A percentile compares a stretch with the other conserved stretches of the same genome.
Conservation (phyloP, 805 yeast species). For the Candida schatavii region DNA sequence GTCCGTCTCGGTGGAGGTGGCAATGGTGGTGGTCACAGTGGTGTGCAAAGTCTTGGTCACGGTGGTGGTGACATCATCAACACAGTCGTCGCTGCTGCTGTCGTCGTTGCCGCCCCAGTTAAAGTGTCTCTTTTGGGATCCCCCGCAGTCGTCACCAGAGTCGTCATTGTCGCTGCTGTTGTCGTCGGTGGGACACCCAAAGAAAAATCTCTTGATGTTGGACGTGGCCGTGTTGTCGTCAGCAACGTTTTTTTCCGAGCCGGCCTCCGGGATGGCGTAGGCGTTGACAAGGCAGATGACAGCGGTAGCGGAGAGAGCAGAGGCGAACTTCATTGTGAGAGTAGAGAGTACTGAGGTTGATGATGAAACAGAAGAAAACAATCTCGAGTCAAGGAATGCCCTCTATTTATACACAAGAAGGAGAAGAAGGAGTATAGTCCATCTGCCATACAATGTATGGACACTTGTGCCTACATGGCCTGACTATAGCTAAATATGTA, state of each 20-base stretch:
- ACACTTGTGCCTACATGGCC: no score
- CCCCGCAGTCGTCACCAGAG: not conserved
- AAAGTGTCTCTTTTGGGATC: conserved; percentile 1
- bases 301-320: not conserved
- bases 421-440: no score
- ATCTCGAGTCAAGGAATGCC: no score
- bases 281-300: not conserved
- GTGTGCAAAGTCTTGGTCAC: not conserved
- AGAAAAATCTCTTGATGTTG: not conserved
- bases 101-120: not conserved
- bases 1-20: not conserved
- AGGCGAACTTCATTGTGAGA: not conserved
- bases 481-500: no score
- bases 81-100: no score
- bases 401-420: no score
- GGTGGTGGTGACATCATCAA: not conserved
- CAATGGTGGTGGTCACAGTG: not conserved
- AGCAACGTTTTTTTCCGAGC: conserved; percentile 16
- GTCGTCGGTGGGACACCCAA: not conserved
- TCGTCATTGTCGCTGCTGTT: not conserved
- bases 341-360: no score
- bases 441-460: no score
- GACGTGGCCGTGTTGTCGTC: conserved; percentile 10
- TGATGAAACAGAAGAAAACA: no score
- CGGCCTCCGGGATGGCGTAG: not conserved